These are phyloP conservation scores for Colletotrichum simmondsii DNA, from an alignment of 2,329 filamentous ascomycete species.

Conservation along the genomic window DNA sequence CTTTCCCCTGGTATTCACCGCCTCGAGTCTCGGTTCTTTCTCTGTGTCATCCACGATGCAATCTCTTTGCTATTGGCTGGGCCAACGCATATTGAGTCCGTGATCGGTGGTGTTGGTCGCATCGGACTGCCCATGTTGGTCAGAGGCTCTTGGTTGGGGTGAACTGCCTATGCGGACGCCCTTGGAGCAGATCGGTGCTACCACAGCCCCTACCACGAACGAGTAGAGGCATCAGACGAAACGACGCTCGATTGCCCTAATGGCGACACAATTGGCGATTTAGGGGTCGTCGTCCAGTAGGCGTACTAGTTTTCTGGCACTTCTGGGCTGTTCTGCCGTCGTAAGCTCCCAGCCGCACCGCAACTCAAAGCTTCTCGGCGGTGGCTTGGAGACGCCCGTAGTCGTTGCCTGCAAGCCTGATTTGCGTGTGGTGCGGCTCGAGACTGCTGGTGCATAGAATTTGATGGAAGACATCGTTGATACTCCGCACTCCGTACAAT, in stretches of 20 bases:
- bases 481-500: too few relatives aligned
- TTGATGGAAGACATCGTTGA: too few relatives aligned
- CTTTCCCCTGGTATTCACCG: background rate
- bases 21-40: background rate
- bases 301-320: background rate
- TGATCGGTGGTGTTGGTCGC: slow-evolving; percentile 1
- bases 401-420: background rate
- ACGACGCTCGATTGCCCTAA: slow-evolving; percentile 11
- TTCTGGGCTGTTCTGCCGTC: background rate
- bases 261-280: background rate
- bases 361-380: background rate
- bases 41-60: background rate
- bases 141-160: background rate
- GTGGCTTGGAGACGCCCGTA: background rate
- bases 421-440: background rate
- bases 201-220: background rate
- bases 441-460: background rate
- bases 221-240: slow-evolving; percentile 20
- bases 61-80: background rate
- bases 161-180: background rate
- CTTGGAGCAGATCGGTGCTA: slow-evolving; percentile 13
- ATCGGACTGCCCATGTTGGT: slow-evolving; percentile 16
- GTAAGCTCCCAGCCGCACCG: background rate
- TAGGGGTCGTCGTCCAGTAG: background rate
- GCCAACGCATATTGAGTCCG: background rate